Evolutionary conservation across 345 rosid genomes (phyloP).

Genomic region (Excoecaria agallocha): DNA sequence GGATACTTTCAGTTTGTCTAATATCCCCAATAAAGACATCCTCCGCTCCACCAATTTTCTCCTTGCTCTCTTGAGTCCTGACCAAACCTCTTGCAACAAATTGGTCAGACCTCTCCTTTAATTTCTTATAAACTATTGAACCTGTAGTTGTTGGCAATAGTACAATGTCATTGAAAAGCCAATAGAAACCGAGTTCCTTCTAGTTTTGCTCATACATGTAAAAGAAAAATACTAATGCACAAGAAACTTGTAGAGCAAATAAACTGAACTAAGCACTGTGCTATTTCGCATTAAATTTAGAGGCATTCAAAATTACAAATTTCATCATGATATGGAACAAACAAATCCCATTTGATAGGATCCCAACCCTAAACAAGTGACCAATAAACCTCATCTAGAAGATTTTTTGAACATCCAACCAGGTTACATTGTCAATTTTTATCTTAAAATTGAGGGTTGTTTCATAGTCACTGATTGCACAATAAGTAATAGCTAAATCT

Average conservation of each 20-base stretch:
- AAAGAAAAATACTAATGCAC: neutral
- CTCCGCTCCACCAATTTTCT: conserved; percentile 69
- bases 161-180: neutral
- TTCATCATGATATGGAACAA: neutral
- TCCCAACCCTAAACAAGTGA: neutral
- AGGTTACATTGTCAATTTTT: too few species aligned
- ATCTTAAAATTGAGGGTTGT: too few species aligned
- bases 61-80: conserved; percentile 85
- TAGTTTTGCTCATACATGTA: neutral
- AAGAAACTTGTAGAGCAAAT: neutral
- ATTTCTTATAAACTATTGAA: conserved; percentile 71
- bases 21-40: conserved; percentile 77
- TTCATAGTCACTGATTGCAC: too few species aligned
- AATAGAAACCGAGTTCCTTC: too few species aligned
- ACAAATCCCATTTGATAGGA: neutral
- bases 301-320: neutral
- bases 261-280: neutral
- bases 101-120: conserved; percentile 77
- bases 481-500: neutral
- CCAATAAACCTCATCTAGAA: too few species aligned
- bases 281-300: neutral
- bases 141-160: conserved; percentile 41
- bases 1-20: conserved; percentile 47
- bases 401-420: too few species aligned
- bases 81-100: conserved; percentile 76